Conservation (phyloP, 768 basidiomycete genomes). For the Ramaria rubella region DNA sequence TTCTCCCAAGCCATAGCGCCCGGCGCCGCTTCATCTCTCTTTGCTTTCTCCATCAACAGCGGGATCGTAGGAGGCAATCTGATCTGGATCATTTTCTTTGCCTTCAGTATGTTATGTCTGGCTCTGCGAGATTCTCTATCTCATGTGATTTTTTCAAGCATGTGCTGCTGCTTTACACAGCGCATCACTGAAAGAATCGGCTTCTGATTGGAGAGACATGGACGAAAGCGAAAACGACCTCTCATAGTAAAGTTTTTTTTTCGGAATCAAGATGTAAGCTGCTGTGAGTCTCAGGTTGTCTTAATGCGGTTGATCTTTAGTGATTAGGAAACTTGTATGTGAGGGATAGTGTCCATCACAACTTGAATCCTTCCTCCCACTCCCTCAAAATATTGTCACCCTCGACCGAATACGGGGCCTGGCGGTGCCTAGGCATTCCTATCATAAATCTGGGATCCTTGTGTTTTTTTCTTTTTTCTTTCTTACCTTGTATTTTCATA, state of each 20-base stretch:
- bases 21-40: conserved; percentile 13
- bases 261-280: too few species aligned
- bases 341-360: too few species aligned
- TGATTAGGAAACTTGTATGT: too few species aligned
- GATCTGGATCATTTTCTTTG: conserved; percentile 15
- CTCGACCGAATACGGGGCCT: too few species aligned
- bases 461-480: too few species aligned
- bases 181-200: conserved; percentile 9
- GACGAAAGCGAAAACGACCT: not conserved
- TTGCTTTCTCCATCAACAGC: conserved; percentile 15
- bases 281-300: too few species aligned
- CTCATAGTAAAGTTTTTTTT: not conserved
- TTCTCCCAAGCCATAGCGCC: conserved; percentile 16
- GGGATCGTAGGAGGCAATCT: conserved; percentile 14
- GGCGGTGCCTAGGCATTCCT: too few species aligned
- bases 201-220: conserved; percentile 10
- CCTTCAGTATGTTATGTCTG: conserved; percentile 11
- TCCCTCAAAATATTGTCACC: too few species aligned
- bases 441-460: too few species aligned
- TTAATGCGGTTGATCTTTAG: too few species aligned
- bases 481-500: too few species aligned
- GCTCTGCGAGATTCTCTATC: not conserved
- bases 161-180: conserved; percentile 9
- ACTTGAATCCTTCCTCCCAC: too few species aligned
- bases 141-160: conserved; percentile 5